phyloP scores from a whole-genome alignment of 768 basidiomycete species.

The Paxillus ammoniavirescens region DNA sequence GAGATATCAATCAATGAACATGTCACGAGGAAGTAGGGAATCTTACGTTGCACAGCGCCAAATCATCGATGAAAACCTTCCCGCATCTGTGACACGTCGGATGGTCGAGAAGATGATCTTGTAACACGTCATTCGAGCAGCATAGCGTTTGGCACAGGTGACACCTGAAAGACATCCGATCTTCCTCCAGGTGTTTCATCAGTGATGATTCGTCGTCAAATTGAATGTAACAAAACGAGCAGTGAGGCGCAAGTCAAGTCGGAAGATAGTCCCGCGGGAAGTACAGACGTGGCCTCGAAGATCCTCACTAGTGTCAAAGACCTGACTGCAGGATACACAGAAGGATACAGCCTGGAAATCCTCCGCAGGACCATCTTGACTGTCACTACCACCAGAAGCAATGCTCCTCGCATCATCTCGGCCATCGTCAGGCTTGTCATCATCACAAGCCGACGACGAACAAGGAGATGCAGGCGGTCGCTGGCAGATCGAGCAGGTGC shows the following conservation, averaged over 20 bases:
- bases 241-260: slow-evolving; percentile 18
- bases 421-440: background rate
- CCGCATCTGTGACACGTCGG: slow-evolving; percentile 23
- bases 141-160: slow-evolving; percentile 17
- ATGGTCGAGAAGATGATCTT: slow-evolving; percentile 24
- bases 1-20: background rate
- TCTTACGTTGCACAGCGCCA: slow-evolving; percentile 21
- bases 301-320: slow-evolving; percentile 12
- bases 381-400: background rate
- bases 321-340: slow-evolving; percentile 14
- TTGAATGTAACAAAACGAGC: slow-evolving; percentile 20
- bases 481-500: slow-evolving; percentile 7
- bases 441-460: background rate
- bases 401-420: background rate
- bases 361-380: background rate
- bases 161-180: slow-evolving; percentile 13
- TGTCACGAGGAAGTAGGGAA: background rate
- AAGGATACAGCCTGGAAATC: background rate
- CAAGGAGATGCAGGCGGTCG: background rate
- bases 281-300: slow-evolving; percentile 16
- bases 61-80: slow-evolving; percentile 17
- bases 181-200: slow-evolving; percentile 14
- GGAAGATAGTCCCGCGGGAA: slow-evolving; percentile 7
- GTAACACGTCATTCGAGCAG: slow-evolving; percentile 23
- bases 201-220: slow-evolving; percentile 19